Base-by-base conservation (phyloP, 805 yeast genomes). In the Sugiyamaella qingdaonensis region DNA sequence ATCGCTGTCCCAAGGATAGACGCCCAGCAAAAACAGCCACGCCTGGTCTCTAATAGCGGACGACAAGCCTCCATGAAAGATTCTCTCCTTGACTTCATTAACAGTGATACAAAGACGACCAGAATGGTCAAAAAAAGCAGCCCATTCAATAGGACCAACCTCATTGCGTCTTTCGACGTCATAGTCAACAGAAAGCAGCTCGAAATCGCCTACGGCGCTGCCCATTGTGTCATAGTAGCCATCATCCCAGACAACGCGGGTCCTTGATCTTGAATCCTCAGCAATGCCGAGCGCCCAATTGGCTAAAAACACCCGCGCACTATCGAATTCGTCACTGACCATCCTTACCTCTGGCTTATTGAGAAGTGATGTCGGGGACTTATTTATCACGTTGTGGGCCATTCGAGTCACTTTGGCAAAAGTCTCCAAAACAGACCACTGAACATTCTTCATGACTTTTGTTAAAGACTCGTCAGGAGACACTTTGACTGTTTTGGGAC, bases 221-320 rank as follows among this genome's bases (percentile, higher is more conserved):
- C 60, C 66, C 19, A 64, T 49, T 9, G 60, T 52, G 32, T 66
- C 68, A 11, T 67, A 63, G 29, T 55, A 61, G 11, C 66, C 63
- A 36, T 67, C 70, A 24, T 67, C 64, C 73, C 73, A 71, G 14
- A 70, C 68, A 27, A 73, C 64, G 39, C 64, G 61, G 31, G 65
- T 66, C 55, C 68, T 71, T 61, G 75, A 68, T 52, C 80, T 78
- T 1, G 96, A 94, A 67, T 92, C 95, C 61, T 90, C 91, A 61
- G 92, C 94, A 9, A 94, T 94, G 29, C 88, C 88, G 61, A 88
- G 78, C 0, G 98, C 97, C 98, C 98, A 94, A 71, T 90, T 91
- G 3, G 98, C 98, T 54, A 92, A 74, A 67, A 89, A 92, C 2
- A 90, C 86, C 51, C 91, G 79, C 0, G 98, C 98, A 49, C 92